These are phyloP conservation scores for Epichloe baconii DNA, from an alignment of 2,329 filamentous ascomycete species.

Conservation along the genomic window DNA sequence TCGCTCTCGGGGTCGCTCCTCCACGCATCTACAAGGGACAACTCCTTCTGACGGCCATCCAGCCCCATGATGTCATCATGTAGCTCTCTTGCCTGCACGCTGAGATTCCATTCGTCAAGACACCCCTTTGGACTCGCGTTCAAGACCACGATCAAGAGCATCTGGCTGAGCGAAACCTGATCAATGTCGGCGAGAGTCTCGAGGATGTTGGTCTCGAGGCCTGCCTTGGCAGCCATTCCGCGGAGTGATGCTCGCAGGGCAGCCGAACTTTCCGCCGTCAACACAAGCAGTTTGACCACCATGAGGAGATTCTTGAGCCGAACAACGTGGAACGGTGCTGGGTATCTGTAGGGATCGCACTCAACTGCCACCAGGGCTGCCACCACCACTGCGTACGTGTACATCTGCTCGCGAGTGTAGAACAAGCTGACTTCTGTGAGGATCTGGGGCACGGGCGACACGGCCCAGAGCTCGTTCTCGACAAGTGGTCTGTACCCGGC, in stretches of 20 bases:
- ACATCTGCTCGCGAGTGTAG: conserved; percentile 29
- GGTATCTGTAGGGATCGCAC: conserved; percentile 36
- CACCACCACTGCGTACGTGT: conserved; percentile 30
- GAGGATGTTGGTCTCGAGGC: conserved; percentile 13
- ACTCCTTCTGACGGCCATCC: conserved; percentile 30
- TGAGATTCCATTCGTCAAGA: conserved; percentile 32
- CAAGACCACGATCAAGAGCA: conserved; percentile 35
- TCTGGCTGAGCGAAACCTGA: conserved; percentile 40
- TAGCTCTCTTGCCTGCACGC: conserved; percentile 30
- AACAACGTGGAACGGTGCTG: conserved; percentile 35
- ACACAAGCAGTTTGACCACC: conserved; percentile 37
- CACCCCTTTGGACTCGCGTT: conserved; percentile 28
- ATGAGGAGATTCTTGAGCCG: conserved; percentile 38
- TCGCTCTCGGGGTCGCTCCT: conserved; percentile 24
- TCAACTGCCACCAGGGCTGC: conserved; percentile 33
- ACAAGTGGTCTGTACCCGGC: conserved; percentile 13
- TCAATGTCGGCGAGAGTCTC: conserved; percentile 31
- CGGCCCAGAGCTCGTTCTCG: conserved; percentile 28
- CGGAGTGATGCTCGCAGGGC: conserved; percentile 16
- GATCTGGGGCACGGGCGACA: conserved; percentile 34
- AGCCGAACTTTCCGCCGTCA: conserved; percentile 27
- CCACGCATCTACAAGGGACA: conserved; percentile 31
- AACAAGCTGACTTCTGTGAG: conserved; percentile 32
- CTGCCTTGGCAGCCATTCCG: conserved; percentile 11
- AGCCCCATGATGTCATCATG: conserved; percentile 35